Evolutionary conservation across 139 green algal species (phyloP).

Genomic region (Chlamydomonas schloesseri): DNA sequence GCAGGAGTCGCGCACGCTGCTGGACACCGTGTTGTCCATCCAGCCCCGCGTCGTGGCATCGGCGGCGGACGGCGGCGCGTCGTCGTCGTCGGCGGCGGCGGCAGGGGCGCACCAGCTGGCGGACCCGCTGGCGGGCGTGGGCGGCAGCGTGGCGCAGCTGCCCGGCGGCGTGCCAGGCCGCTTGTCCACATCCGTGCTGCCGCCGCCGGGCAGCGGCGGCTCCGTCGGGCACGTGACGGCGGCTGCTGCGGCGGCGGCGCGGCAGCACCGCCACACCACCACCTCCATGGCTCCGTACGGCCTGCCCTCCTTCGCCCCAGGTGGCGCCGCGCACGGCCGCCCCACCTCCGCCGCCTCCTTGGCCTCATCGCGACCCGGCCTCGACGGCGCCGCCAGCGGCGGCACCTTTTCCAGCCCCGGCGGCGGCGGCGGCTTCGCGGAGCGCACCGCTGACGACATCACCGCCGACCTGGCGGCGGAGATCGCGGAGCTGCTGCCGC

Average conservation of each 20-base stretch:
- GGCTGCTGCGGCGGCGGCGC: too few relatives aligned
- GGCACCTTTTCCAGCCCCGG: neutral
- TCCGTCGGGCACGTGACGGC: too few relatives aligned
- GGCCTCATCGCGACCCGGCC: neutral
- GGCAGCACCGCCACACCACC: too few relatives aligned
- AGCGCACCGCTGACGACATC: constrained; percentile 53
- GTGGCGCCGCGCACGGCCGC: too few relatives aligned
- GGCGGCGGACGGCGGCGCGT: neutral
- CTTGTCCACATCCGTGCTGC: neutral
- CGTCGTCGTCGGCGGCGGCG: neutral
- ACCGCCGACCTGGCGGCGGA: constrained; percentile 58
- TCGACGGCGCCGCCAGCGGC: neutral
- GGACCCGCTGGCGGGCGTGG: neutral
- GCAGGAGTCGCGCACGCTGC: constrained; percentile 54
- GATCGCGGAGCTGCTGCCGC: constrained; percentile 62
- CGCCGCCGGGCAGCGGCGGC: too few relatives aligned
- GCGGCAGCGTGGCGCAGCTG: neutral
- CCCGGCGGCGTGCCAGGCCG: neutral
- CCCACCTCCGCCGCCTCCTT: neutral
- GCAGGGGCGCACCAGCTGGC: too few relatives aligned
- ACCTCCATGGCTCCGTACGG: too few relatives aligned
- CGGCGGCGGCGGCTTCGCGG: neutral
- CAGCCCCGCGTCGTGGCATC: constrained; percentile 61
- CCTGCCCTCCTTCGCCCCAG: neutral
- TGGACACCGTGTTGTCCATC: constrained; percentile 74